Percentiles rank a stretch among this genome's conserved stretches.
Conservation (phyloP, 305 asterid genomes). For the Withania somnifera region DNA sequence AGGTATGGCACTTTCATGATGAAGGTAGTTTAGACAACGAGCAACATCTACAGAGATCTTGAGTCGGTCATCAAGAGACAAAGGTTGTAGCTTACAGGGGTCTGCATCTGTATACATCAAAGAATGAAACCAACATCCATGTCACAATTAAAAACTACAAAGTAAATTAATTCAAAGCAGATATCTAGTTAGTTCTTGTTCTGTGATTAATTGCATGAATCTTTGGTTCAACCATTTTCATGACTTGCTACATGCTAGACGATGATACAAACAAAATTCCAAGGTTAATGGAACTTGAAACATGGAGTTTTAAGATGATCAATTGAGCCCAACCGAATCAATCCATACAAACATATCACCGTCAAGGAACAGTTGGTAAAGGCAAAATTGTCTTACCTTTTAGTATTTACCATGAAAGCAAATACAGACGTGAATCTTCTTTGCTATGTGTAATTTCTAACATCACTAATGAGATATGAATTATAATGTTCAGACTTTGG, state of each 20-base stretch:
- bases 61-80: slow-evolving; percentile 49
- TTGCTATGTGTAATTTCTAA: neutral
- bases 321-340: neutral
- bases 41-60: slow-evolving; percentile 55
- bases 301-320: neutral
- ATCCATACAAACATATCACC: neutral
- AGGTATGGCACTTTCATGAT: slow-evolving; percentile 73
- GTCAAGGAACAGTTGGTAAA: neutral
- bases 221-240: neutral
- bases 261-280: neutral
- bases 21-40: slow-evolving; percentile 65
- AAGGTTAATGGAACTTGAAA: neutral
- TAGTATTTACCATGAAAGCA: neutral
- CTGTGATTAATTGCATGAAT: neutral
- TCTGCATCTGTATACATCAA: slow-evolving; percentile 38
- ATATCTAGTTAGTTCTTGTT: neutral
- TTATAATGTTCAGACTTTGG: neutral
- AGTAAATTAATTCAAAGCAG: neutral
- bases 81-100: slow-evolving; percentile 35
- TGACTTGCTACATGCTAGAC: neutral
- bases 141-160: neutral
- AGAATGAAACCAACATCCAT: neutral
- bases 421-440: neutral
- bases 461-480: neutral
- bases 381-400: neutral